Conservation (phyloP, 441 rosid species). For the Geranium incanum region DNA sequence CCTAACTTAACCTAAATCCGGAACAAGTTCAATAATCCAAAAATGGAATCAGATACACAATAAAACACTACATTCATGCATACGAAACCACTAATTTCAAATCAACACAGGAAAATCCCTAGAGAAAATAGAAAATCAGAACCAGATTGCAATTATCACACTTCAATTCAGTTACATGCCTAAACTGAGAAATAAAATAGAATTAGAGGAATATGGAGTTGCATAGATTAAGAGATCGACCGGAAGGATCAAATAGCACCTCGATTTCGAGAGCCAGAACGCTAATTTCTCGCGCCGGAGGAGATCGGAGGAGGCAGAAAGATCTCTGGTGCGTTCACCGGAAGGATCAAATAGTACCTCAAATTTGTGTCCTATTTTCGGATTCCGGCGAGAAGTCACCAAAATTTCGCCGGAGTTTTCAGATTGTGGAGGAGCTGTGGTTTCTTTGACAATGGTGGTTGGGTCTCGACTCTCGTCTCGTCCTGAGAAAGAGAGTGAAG, state of each 20-base stretch:
- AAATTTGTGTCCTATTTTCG: neutral
- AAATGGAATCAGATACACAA: neutral
- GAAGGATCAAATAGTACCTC: neutral
- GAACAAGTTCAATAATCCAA: neutral
- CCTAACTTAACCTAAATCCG: conserved; percentile 3
- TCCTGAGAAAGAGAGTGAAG: neutral
- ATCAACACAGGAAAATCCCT: neutral
- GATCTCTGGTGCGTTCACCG: neutral
- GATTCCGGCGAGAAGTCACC: neutral
- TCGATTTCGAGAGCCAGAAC: neutral
- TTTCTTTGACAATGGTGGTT: neutral
- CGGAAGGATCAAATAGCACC: neutral
- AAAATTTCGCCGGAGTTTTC: neutral
- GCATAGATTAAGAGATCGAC: neutral
- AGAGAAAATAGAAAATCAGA: neutral
- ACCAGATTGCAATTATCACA: neutral
- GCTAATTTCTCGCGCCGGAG: neutral
- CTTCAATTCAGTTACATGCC: neutral
- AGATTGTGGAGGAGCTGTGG: neutral
- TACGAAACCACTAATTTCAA: neutral
- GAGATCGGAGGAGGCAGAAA: neutral
- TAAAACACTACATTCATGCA: neutral
- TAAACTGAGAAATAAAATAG: neutral
- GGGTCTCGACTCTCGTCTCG: neutral
- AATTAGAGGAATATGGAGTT: neutral